Evolutionary conservation across 106 monocot genomes (phyloP).

Genomic region (Cymbidium sinense): DNA sequence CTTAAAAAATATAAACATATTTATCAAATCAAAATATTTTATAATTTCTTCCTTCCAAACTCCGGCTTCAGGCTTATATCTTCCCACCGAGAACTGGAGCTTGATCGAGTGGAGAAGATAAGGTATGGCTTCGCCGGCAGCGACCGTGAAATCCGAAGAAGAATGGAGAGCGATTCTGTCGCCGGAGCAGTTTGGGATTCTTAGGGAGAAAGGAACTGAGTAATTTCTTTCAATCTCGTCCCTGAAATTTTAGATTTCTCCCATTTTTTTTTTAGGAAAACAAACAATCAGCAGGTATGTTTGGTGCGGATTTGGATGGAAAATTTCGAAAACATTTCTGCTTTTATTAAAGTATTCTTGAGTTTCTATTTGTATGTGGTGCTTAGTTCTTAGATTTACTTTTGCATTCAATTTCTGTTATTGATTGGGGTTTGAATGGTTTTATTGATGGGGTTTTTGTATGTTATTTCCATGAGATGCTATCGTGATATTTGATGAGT

Average conservation of each 20-base stretch:
- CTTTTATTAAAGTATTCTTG: neutral
- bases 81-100: neutral
- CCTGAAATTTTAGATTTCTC: neutral
- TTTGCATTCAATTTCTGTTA: too few relatives aligned
- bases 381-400: too few relatives aligned
- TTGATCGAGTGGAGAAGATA: neutral
- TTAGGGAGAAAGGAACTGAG: conserved; percentile 86
- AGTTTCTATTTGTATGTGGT: neutral
- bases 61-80: too few relatives aligned
- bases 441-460: neutral
- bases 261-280: too few relatives aligned
- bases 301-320: too few relatives aligned
- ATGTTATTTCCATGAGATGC: too few relatives aligned
- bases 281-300: too few relatives aligned
- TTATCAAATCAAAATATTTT: too few relatives aligned
- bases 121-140: conserved; percentile 25
- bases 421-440: neutral
- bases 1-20: too few relatives aligned
- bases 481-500: neutral
- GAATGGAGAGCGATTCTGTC: conserved; percentile 89
- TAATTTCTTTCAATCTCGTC: conserved; percentile 12
- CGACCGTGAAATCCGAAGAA: conserved; percentile 80
- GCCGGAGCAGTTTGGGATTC: conserved; percentile 95
- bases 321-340: too few relatives aligned
- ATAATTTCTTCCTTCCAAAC: too few relatives aligned